These are phyloP conservation scores for Penicillium alfredii DNA, from an alignment of 495 filamentous ascomycete species.

Conservation along the genomic window DNA sequence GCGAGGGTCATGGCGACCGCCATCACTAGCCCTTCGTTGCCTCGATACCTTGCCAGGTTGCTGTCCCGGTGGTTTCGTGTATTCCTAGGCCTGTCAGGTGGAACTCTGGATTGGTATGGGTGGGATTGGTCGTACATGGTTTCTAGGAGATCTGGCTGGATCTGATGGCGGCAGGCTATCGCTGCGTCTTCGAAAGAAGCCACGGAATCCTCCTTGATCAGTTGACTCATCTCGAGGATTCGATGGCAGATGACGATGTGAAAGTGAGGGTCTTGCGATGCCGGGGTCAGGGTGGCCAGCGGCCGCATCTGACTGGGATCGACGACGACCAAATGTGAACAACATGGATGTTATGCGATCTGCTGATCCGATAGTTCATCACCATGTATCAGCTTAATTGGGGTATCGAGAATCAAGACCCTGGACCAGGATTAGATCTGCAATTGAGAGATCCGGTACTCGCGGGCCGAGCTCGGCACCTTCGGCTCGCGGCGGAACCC, in stretches of 20 bases:
- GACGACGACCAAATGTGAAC: slow-evolving; percentile 20
- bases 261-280: neutral
- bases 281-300: slow-evolving; percentile 2
- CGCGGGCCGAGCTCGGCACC: slow-evolving; percentile 6
- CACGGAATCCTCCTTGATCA: slow-evolving; percentile 18
- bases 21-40: neutral
- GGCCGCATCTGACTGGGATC: slow-evolving; percentile 16
- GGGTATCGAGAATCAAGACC: too few relatives aligned
- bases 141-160: neutral
- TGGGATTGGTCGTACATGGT: slow-evolving; percentile 1
- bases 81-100: too few relatives aligned
- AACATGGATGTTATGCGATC: too few relatives aligned
- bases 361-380: neutral
- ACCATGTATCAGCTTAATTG: slow-evolving; percentile 7
- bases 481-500: slow-evolving; percentile 19
- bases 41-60: neutral
- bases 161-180: slow-evolving; percentile 5
- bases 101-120: too few relatives aligned
- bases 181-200: slow-evolving; percentile 24
- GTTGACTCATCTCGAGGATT: slow-evolving; percentile 2
- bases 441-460: too few relatives aligned
- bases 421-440: too few relatives aligned
- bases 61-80: neutral
- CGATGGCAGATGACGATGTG: slow-evolving; percentile 2
- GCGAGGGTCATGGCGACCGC: neutral